Evolutionary conservation across 2,329 filamentous ascomycete genomes (phyloP).

Genomic region (Alternaria novae-zelandiae): DNA sequence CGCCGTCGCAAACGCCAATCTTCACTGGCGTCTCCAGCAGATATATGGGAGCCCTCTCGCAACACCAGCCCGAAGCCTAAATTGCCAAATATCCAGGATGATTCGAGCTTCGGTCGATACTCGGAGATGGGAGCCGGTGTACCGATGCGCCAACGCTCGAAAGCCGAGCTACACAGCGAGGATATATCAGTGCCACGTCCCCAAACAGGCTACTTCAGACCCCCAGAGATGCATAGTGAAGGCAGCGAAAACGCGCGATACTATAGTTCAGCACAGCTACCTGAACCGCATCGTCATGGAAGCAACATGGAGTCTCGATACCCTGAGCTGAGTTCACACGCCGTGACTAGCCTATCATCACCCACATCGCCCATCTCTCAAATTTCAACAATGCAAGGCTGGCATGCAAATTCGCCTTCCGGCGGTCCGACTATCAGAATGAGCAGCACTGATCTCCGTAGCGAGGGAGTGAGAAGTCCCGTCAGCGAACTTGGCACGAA

Average conservation of each 20-base stretch:
- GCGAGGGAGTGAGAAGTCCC: background rate
- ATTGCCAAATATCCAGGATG: background rate
- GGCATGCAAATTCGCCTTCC: background rate
- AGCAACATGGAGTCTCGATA: background rate
- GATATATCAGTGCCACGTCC: background rate
- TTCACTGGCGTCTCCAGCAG: background rate
- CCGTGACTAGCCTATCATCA: background rate
- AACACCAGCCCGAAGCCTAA: background rate
- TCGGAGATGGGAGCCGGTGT: background rate
- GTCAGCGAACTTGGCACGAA: background rate
- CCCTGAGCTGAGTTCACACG: background rate
- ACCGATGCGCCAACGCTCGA: background rate
- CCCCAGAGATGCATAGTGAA: background rate
- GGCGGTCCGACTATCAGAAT: background rate
- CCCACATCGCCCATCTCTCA: background rate
- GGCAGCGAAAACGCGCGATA: background rate
- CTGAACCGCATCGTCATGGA: background rate
- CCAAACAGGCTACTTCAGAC: background rate
- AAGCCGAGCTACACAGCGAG: background rate
- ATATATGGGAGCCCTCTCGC: constrained; percentile 1
- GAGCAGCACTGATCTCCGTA: background rate
- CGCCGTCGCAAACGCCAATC: constrained; percentile 9
- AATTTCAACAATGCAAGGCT: background rate
- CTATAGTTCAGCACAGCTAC: background rate
- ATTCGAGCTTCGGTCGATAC: background rate